Evolutionary conservation across 371 early-diverging fungal genomes (phyloP), one percentile per base, ranked within the genome.

Genomic region (Ordospora pajunii): DNA sequence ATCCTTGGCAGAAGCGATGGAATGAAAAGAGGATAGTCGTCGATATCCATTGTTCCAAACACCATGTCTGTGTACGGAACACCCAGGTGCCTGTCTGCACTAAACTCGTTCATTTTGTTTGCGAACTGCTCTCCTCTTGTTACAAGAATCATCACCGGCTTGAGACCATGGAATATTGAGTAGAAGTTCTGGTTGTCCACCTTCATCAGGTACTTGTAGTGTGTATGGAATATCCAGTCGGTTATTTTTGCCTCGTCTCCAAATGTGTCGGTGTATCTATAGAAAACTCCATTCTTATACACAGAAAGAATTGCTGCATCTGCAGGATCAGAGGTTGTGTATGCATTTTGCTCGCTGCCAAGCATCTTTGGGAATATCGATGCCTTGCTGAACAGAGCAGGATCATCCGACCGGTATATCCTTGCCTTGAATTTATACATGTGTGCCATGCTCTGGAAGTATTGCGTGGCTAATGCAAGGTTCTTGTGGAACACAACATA

Each of bases 201-300:
- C 62, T 70, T 80, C 43, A 85, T 83, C n/a, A 84, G 70, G 53
- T 84, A 75, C 10, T 82, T 80, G 76, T 84, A 86, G 76, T 85
- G 85, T 2, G 85, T 71, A 65, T 84, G 82, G 71, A 84, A 86
- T 40, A 86, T 79, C 86, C 86, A 86, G 25, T 82, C 84, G 23
- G 76, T 50, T n/a, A 86, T 67, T 14, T 75, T 80, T 42, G 78
- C 53, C 23, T 77, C 75, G 48, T 84, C 53, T 48, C 67, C 71
- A 22, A 84, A 67, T 43, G 74, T 52, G 40, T 58, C 73, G 40
- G 68, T 63, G 73, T 73, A 84, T 67, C 77, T 62, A 67, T 81
- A 82, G 76, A 85, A 85, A 5, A 49, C 68, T 22, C 79, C 78
- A 63, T 84, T 82, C 63, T 83, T 84, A 53, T 84, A 86, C 19